phyloP scores from a whole-genome alignment of 2,329 filamentous ascomycete genomes.

The Endoconidiophora laricicola region DNA sequence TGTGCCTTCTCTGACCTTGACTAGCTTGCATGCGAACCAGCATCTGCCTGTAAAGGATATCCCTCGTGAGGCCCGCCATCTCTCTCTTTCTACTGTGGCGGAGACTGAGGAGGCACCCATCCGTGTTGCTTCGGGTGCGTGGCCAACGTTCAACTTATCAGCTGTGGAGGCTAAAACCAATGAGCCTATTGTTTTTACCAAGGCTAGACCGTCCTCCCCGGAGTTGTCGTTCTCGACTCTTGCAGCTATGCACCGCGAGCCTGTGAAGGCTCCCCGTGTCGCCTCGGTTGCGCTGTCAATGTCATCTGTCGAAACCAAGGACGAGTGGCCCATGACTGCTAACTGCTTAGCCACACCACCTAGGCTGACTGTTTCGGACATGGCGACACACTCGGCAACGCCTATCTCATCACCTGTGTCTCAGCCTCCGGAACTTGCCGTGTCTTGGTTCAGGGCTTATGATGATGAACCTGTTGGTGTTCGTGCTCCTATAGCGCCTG shows the following conservation, averaged over 20 bases:
- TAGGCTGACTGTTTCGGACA: slow-evolving; percentile 1
- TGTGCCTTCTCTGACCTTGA: background rate
- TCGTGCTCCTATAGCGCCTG: background rate
- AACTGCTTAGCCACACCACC: slow-evolving; percentile 7
- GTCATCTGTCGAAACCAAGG: slow-evolving; percentile 15
- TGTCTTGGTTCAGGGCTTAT: slow-evolving; percentile 1
- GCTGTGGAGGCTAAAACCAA: slow-evolving; percentile 7
- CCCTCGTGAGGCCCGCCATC: slow-evolving; percentile 11
- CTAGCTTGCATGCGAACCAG: background rate
- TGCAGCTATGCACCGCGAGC: slow-evolving; percentile 10
- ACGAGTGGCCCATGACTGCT: slow-evolving; percentile 16
- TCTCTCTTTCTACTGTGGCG: slow-evolving; percentile 13
- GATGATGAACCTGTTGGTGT: slow-evolving; percentile 9
- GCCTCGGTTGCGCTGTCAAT: slow-evolving; percentile 14
- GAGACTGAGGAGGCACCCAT: slow-evolving; percentile 15
- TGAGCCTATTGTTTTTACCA: slow-evolving; percentile 4
- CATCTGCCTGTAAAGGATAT: slow-evolving; percentile 3
- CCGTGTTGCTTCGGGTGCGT: slow-evolving; percentile 12
- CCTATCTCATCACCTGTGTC: background rate
- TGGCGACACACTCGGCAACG: background rate
- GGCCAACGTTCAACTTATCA: slow-evolving; percentile 2
- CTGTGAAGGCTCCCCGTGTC: slow-evolving; percentile 9
- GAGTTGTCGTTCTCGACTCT: slow-evolving; percentile 4
- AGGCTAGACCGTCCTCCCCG: background rate
- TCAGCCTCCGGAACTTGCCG: background rate